Percentiles rank a stretch among this genome's conserved stretches.
These are phyloP conservation scores for Lathyrus sativus DNA, from an alignment of 306 rosid genomes.

Conservation along the genomic window DNA sequence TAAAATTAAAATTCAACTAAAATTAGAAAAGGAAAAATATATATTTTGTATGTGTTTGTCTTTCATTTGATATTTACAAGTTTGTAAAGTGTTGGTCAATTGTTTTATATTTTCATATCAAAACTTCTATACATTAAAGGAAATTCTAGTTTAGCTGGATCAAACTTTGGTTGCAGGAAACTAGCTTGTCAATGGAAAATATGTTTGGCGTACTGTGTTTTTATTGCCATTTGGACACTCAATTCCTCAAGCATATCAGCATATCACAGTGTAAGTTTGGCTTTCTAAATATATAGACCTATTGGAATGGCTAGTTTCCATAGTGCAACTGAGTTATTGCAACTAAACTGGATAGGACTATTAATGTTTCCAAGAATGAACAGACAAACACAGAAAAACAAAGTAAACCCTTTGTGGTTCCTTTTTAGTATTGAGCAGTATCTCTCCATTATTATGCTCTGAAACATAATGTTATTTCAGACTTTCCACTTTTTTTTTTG, in stretches of 20 bases:
- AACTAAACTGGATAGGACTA: background rate
- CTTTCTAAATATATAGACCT: no score
- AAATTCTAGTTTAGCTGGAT: background rate
- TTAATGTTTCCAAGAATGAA: slow-evolving; percentile 28
- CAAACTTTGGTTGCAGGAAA: background rate
- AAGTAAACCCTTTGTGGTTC: slow-evolving; percentile 34
- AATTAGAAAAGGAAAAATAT: background rate
- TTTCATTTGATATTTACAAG: background rate
- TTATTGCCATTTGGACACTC: no score
- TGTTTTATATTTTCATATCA: no score
- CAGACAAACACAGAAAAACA: background rate
- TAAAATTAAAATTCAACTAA: background rate
- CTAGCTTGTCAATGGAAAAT: no score
- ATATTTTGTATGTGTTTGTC: no score
- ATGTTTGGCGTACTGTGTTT: no score
- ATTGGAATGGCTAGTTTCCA: background rate
- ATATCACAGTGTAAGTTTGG: no score
- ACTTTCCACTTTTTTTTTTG: background rate
- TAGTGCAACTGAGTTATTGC: background rate
- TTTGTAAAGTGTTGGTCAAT: background rate
- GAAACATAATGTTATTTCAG: background rate
- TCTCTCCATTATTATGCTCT: slow-evolving; percentile 10
- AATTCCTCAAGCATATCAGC: no score
- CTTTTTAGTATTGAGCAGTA: slow-evolving; percentile 10
- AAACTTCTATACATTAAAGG: background rate